phyloP scores from a whole-genome alignment of 805 yeast genomes.

The Grigorovia jiainica region DNA sequence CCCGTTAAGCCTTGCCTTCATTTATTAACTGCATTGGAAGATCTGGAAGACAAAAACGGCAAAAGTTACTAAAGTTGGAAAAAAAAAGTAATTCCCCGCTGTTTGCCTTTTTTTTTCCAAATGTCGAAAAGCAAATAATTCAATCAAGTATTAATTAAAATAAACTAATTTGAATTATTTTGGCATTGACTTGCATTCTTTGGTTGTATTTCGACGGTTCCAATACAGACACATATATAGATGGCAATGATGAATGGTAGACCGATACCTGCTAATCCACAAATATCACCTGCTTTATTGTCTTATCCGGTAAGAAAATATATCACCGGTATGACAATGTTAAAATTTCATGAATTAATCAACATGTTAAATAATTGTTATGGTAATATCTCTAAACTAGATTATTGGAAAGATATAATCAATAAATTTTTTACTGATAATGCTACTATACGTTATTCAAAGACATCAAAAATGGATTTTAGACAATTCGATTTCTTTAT shows the following conservation, averaged over 20 bases:
- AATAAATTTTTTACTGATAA: constrained; percentile 44
- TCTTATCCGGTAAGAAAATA: constrained; percentile 29
- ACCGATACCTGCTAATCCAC: constrained; percentile 1
- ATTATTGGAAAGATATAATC: constrained; percentile 42
- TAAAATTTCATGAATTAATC: constrained; percentile 41
- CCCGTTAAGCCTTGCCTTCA: background rate
- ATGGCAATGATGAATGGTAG: background rate
- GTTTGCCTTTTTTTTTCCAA: no score
- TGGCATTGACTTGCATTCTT: no score
- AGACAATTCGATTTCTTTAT: constrained; percentile 53
- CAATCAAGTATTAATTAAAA: no score
- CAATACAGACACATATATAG: no score
- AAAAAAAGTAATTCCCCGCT: no score
- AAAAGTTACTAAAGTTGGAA: background rate
- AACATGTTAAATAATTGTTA: constrained; percentile 37
- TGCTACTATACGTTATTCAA: constrained; percentile 39
- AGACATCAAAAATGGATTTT: constrained; percentile 37
- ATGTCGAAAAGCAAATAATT: no score
- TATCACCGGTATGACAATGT: constrained; percentile 41
- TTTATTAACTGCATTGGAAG: background rate
- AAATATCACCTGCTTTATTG: constrained; percentile 7
- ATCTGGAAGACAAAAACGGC: background rate
- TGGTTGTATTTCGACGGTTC: no score
- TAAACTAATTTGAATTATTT: no score
- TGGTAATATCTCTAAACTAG: constrained; percentile 35